phyloP scores from a whole-genome alignment of 2,329 filamentous ascomycete species.

The Diaporthe vaccinii region DNA sequence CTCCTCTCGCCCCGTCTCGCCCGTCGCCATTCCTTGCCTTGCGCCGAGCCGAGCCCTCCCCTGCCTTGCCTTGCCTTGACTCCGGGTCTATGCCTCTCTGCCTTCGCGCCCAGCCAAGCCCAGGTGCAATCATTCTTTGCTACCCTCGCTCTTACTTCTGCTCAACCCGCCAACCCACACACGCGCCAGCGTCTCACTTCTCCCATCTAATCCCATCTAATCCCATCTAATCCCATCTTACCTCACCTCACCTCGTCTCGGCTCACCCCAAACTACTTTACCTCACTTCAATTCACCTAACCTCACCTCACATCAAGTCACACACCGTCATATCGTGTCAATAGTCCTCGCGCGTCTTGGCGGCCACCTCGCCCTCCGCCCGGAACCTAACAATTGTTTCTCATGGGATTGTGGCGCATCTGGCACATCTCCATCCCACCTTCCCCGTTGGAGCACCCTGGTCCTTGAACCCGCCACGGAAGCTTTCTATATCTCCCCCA shows the following conservation, averaged over 20 bases:
- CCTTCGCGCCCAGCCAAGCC: slow-evolving; percentile 19
- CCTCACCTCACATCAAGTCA: background rate
- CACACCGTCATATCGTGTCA: background rate
- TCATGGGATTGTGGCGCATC: slow-evolving; percentile 15
- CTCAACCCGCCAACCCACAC: slow-evolving; percentile 22
- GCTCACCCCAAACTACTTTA: background rate
- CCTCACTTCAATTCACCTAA: background rate
- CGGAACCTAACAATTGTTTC: background rate
- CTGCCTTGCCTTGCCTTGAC: slow-evolving; percentile 7
- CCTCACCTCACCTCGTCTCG: background rate
- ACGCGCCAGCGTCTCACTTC: slow-evolving; percentile 26
- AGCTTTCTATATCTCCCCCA: slow-evolving; percentile 24
- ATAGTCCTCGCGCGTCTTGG: background rate
- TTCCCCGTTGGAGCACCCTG: slow-evolving; percentile 9
- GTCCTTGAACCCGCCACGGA: slow-evolving; percentile 21
- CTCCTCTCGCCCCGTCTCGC: slow-evolving; percentile 21
- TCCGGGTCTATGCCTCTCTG: slow-evolving; percentile 4
- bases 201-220: slow-evolving; percentile 22
- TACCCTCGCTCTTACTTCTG: slow-evolving; percentile 28
- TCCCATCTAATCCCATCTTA: slow-evolving; percentile 17
- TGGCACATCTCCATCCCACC: background rate
- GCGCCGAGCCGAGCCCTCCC: slow-evolving; percentile 31
- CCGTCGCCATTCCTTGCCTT: slow-evolving; percentile 11
- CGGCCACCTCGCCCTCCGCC: background rate
- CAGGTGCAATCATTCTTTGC: slow-evolving; percentile 15